phyloP scores from a whole-genome alignment of 176 grass and related monocot genomes.

The Juncus effusus region DNA sequence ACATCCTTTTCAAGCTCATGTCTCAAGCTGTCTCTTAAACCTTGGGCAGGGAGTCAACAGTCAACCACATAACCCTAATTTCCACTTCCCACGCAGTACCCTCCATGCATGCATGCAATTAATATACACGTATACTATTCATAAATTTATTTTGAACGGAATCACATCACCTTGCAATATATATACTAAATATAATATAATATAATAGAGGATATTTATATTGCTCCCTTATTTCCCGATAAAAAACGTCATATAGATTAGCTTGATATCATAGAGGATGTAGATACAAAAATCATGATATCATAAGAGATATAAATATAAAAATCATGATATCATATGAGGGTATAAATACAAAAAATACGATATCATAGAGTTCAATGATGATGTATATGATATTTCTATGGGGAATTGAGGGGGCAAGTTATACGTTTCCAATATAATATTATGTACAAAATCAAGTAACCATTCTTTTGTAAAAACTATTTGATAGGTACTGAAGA shows the following conservation, averaged over 20 bases:
- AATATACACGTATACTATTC: not conserved
- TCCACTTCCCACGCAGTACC: conserved; percentile 19
- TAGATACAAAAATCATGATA: no score
- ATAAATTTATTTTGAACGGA: no score
- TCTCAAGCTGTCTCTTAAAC: conserved; percentile 25
- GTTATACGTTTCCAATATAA: not conserved
- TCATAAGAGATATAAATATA: no score
- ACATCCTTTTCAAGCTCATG: conserved; percentile 30
- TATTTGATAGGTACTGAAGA: conserved; percentile 33
- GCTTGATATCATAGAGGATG: not conserved
- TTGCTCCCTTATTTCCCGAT: no score
- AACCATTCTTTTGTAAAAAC: not conserved
- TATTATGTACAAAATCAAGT: not conserved
- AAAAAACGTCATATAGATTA: no score
- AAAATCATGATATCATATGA: no score
- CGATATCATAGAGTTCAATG: no score
- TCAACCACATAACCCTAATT: conserved; percentile 27
- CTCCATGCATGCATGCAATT: conserved; percentile 17
- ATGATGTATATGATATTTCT: no score
- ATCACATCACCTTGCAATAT: no score
- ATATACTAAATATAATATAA: not conserved
- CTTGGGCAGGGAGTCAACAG: conserved; percentile 25
- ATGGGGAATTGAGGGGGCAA: not conserved
- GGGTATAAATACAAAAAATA: no score
- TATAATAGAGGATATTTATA: no score